Evolutionary conservation across 2,329 filamentous ascomycete species (phyloP).

Genomic region (Ophiostoma triangulosporum): DNA sequence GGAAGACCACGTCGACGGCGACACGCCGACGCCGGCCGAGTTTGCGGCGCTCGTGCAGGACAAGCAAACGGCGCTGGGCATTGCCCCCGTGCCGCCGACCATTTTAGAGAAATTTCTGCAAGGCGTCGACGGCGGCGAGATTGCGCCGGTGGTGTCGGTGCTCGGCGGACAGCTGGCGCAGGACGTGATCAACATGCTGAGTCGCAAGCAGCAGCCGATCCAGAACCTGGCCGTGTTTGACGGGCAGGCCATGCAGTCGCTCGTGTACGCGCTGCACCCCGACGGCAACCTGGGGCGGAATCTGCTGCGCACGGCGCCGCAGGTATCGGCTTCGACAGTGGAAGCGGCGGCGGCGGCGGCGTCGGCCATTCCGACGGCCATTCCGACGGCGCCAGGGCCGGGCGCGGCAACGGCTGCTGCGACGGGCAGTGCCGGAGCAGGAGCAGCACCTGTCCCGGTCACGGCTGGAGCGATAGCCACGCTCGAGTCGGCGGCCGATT

Average conservation of each 20-base stretch:
- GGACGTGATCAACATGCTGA: constrained; percentile 93
- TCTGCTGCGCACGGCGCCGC: constrained; percentile 10
- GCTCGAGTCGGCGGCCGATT: neutral
- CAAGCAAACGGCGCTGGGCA: constrained; percentile 60
- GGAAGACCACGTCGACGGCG: constrained; percentile 34
- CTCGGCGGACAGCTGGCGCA: constrained; percentile 84
- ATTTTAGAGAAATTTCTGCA: constrained; percentile 76
- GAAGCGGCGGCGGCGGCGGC: neutral
- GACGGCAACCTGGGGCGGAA: constrained; percentile 15
- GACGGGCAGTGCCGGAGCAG: neutral
- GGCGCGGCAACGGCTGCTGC: too few species aligned
- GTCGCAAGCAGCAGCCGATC: constrained; percentile 81
- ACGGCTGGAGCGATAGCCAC: neutral
- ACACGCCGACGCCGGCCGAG: constrained; percentile 29
- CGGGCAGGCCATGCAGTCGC: constrained; percentile 63
- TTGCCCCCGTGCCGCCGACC: constrained; percentile 55
- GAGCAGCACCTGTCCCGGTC: neutral
- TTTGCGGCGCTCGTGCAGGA: constrained; percentile 70
- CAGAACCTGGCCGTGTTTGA: constrained; percentile 93
- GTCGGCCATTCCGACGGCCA: neutral
- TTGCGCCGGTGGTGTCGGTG: constrained; percentile 77
- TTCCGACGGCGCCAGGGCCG: neutral
- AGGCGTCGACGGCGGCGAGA: constrained; percentile 62
- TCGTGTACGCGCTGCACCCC: constrained; percentile 72
- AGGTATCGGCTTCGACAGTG: neutral